Conservation (phyloP, 2,329 filamentous ascomycete genomes). For the Botryotinia convoluta region DNA sequence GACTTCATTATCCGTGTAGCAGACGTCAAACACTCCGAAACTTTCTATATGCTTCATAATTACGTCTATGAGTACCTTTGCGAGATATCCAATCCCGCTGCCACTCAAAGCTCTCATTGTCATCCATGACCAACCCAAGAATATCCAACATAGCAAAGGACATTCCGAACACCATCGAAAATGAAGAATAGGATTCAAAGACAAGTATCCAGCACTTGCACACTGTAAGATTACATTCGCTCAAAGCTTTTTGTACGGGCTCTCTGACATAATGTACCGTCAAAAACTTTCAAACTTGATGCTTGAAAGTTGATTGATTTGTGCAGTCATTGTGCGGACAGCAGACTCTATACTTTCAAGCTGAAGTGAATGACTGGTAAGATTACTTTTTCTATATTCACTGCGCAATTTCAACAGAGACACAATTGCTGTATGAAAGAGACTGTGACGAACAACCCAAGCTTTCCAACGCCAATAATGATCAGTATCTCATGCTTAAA, state of each 20-base stretch:
- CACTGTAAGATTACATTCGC: neutral
- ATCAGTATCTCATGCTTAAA: neutral
- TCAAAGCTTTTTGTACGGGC: rapidly evolving
- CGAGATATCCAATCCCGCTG: neutral
- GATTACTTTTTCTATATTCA: neutral
- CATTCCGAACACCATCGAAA: neutral
- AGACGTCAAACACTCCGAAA: neutral
- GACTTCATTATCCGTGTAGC: neutral
- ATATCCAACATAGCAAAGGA: neutral
- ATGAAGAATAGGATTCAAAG: neutral
- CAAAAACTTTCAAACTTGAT: neutral
- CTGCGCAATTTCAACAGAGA: neutral
- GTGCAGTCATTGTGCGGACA: neutral
- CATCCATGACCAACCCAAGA: too few species aligned
- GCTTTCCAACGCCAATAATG: too few species aligned
- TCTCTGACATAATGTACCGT: neutral
- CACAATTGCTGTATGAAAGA: neutral
- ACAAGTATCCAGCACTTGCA: neutral
- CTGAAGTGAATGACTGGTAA: neutral
- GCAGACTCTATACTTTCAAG: neutral
- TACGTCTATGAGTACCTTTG: neutral
- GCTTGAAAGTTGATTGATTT: neutral
- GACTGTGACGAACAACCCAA: neutral
- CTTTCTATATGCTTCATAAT: too few species aligned
- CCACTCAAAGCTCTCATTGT: neutral